Evolutionary conservation across 192 early-diverging fungal species (phyloP).

Genomic region (Umbelopsis sp.): DNA sequence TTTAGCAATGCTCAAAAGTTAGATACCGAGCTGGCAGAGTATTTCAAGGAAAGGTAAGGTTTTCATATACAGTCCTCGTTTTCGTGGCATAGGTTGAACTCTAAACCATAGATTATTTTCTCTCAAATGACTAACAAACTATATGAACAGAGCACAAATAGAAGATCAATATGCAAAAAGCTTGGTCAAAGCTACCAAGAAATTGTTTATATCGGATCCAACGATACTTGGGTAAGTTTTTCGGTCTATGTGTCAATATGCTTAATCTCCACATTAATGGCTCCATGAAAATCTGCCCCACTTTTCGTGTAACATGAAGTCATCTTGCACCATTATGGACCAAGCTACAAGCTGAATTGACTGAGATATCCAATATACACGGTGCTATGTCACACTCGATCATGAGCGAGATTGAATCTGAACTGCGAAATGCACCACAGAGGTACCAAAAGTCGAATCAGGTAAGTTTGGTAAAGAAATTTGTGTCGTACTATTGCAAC

Average conservation of each 20-base stretch:
- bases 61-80: not conserved
- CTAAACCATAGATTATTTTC: not conserved
- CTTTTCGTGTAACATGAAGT: conserved; percentile 12
- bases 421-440: conserved; percentile 12
- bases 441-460: not conserved
- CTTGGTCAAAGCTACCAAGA: conserved; percentile 24
- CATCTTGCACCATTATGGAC: conserved; percentile 19
- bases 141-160: conserved; percentile 21
- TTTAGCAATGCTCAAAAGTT: not conserved
- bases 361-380: conserved; percentile 26
- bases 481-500: not conserved
- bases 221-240: conserved; percentile 19
- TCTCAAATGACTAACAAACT: not conserved
- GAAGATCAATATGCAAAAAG: conserved; percentile 30
- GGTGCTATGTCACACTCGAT: conserved; percentile 18
- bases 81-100: not conserved
- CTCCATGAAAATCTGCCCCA: not conserved
- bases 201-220: conserved; percentile 21
- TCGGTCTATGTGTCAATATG: not conserved
- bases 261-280: not conserved
- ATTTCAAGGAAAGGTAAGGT: conserved; percentile 28
- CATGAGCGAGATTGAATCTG: conserved; percentile 10
- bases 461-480: conserved; percentile 12
- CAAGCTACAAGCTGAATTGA: conserved; percentile 15
- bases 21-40: conserved; percentile 25